These are phyloP conservation scores for Pythium plurisporium DNA, from an alignment of 352 stramenopile genomes.

Conservation along the genomic window DNA sequence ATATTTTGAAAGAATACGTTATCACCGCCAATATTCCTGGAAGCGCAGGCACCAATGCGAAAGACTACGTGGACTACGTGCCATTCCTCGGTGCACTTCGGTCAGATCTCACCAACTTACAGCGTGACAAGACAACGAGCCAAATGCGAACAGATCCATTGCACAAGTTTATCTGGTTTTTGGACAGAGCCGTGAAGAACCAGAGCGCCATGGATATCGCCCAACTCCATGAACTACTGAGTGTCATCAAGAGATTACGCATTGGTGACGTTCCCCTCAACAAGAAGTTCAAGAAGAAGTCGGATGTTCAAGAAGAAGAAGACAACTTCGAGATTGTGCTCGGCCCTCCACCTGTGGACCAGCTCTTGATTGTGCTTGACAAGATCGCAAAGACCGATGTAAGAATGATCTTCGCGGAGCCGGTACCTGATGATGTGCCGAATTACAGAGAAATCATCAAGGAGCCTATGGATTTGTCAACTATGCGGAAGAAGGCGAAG, in stretches of 20 bases:
- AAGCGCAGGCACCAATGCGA: conserved; percentile 45
- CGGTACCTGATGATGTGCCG: conserved; percentile 78
- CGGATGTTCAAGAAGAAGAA: conserved; percentile 63
- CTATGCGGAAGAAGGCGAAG: conserved; percentile 75
- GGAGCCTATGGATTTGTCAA: conserved; percentile 84
- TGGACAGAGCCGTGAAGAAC: conserved; percentile 77
- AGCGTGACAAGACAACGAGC: conserved; percentile 72
- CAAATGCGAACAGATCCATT: conserved; percentile 69
- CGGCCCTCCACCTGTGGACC: conserved; percentile 62
- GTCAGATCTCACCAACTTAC: conserved; percentile 71
- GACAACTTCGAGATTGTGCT: conserved; percentile 80
- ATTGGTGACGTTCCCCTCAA: conserved; percentile 62
- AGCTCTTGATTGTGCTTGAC: conserved; percentile 66
- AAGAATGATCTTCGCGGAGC: conserved; percentile 81
- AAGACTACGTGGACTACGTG: conserved; percentile 84
- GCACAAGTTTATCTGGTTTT: conserved; percentile 89
- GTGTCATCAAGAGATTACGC: conserved; percentile 64
- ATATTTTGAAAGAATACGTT: conserved; percentile 78
- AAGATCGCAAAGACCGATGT: conserved; percentile 75
- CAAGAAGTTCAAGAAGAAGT: conserved; percentile 79
- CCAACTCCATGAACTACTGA: conserved; percentile 69
- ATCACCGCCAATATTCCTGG: conserved; percentile 67
- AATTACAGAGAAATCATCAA: conserved; percentile 83
- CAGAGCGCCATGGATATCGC: conserved; percentile 51
- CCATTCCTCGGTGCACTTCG: conserved; percentile 78